Base-by-base conservation (phyloP, 345 rosid genomes). In the Melastoma malabathricum region DNA sequence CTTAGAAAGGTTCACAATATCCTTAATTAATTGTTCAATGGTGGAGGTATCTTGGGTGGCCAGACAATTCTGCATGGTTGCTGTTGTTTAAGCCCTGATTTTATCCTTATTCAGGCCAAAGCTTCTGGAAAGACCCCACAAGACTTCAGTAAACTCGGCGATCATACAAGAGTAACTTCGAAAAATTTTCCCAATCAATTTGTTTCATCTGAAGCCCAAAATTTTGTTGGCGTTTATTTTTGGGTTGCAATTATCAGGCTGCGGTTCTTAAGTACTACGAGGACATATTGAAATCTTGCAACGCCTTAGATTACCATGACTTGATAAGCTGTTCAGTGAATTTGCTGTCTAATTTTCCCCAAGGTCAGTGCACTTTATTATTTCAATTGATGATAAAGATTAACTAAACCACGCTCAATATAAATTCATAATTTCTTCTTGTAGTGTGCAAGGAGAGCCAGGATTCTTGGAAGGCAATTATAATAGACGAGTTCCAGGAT, bases 221-320 rank as follows among this genome's bases (percentile, higher is more conserved):
- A 29, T 10, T 29, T 29, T 10, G 38, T 29, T 10, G n/a, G n/a
- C n/a, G n/a, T n/a, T n/a, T n/a, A n/a, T 29, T 29, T 29, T 6
- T 27, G 31, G 5, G 38, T 29, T 29, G 38, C 38, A 29, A 29
- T 29, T 29, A 75, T 59, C 90, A 89, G 98, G 98, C 86, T 55
- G 72, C 76, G 58, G 66, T 89, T 70, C 77, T 89, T 55, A 54
- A 70, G 57, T 72, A 75, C 61, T 89, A 89, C 68, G 73, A 71
- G 51, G 69, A 75, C 57, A 81, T 81, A 59, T 68, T 89, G 63
- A 73, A 54, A 69, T 72, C 88, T 57, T 89, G 96, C 64, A 70
- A 89, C 72, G 90, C 96, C 44, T 65, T 89, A 80, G 96, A 89
- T 65, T 89, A 86, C 80, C 96, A 89, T 62, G 98, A 89, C 67